A percentile compares a stretch with the other conserved stretches of the same genome.
Conservation (phyloP, 2,329 filamentous ascomycete genomes). For the Neonectria faginata region DNA sequence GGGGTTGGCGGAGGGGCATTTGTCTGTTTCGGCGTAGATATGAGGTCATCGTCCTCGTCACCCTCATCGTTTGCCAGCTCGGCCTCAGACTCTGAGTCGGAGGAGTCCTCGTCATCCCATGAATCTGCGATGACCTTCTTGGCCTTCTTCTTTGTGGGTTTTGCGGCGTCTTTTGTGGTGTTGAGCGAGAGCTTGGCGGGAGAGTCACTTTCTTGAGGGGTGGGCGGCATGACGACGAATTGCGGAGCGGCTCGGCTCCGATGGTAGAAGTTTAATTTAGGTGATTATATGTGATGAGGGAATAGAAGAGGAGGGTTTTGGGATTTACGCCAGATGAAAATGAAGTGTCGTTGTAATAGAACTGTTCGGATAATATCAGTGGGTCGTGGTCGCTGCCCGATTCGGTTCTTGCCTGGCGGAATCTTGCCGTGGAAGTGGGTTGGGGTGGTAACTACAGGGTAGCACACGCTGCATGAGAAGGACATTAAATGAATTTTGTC, state of each 20-base stretch:
- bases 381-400: slow-evolving; percentile 13
- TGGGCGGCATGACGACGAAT: slow-evolving; percentile 37
- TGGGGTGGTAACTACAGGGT: slow-evolving; percentile 4
- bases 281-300: background rate
- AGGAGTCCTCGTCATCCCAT: slow-evolving; percentile 70
- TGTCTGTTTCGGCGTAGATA: slow-evolving; percentile 50
- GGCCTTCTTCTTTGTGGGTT: slow-evolving; percentile 46
- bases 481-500: background rate
- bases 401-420: slow-evolving; percentile 4
- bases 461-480: background rate
- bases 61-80: slow-evolving; percentile 44
- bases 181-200: slow-evolving; percentile 50
- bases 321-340: background rate
- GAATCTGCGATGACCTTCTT: slow-evolving; percentile 54
- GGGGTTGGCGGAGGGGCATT: slow-evolving; percentile 76
- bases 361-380: background rate
- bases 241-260: background rate
- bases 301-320: background rate
- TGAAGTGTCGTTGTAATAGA: background rate
- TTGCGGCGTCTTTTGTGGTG: slow-evolving; percentile 32
- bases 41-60: slow-evolving; percentile 53
- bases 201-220: slow-evolving; percentile 41
- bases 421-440: background rate
- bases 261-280: background rate
- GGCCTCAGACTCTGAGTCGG: slow-evolving; percentile 55